Percentiles rank a stretch among this genome's conserved stretches.
Evolutionary conservation across 2,329 filamentous ascomycete species (phyloP).

Genomic region (Pyrenochaeta sp.): DNA sequence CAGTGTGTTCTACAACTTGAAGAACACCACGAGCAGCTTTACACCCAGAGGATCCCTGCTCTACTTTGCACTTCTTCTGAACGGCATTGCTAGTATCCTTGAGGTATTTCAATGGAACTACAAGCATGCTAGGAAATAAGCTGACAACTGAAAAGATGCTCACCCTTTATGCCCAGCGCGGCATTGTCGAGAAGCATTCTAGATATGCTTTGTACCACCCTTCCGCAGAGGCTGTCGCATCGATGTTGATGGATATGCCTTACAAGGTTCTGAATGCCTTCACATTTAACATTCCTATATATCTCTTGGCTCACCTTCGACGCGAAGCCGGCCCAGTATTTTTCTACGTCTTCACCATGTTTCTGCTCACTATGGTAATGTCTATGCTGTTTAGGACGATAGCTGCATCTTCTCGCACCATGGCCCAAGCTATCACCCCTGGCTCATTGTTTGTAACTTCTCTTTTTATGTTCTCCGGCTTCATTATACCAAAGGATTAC

Average conservation of each 20-base stretch:
- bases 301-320: conserved; percentile 86
- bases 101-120: no score
- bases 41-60: conserved; percentile 80
- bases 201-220: conserved; percentile 91
- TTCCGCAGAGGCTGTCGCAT: conserved; percentile 84
- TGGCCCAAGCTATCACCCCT: conserved; percentile 65
- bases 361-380: conserved; percentile 77
- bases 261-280: conserved; percentile 80
- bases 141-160: no score
- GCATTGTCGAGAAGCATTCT: conserved; percentile 89
- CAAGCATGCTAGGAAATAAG: no score
- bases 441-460: conserved; percentile 67
- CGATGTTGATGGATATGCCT: conserved; percentile 85
- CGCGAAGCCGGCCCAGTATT: conserved; percentile 81
- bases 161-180: conserved; percentile 85
- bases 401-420: conserved; percentile 74
- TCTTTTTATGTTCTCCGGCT: conserved; percentile 73
- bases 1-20: conserved; percentile 81
- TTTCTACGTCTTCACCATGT: conserved; percentile 81
- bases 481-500: conserved; percentile 63
- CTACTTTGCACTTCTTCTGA: conserved; percentile 88
- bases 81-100: conserved; percentile 80
- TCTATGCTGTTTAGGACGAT: conserved; percentile 87
- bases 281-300: conserved; percentile 79
- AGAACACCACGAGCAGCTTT: conserved; percentile 72